Percentiles rank a stretch among this genome's conserved stretches.
These are phyloP conservation scores for Amphicarpaea edgeworthii DNA, from an alignment of 306 rosid species.

Conservation along the genomic window DNA sequence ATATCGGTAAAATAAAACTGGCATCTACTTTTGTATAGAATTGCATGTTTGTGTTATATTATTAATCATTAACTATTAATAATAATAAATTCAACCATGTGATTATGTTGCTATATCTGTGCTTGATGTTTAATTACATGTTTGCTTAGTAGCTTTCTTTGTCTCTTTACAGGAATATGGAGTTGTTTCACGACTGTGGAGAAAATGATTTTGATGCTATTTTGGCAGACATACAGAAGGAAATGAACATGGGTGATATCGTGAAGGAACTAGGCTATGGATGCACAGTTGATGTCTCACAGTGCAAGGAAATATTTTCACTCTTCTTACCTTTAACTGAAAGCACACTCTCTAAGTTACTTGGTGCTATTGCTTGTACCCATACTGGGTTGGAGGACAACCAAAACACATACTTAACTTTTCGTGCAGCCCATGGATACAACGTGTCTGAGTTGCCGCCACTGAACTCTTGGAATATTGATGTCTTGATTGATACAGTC, in stretches of 20 bases:
- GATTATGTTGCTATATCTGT: slow-evolving; percentile 31
- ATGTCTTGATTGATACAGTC: slow-evolving; percentile 83
- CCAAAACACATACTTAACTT: slow-evolving; percentile 71
- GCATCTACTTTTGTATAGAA: slow-evolving; percentile 3
- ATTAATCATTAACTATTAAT: neutral
- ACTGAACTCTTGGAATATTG: slow-evolving; percentile 89
- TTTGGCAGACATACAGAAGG: slow-evolving; percentile 96
- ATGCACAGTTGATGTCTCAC: slow-evolving; percentile 81
- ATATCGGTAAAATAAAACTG: slow-evolving; percentile 6
- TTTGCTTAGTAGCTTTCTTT: slow-evolving; percentile 38
- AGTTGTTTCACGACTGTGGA: slow-evolving; percentile 62
- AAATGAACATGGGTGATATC: slow-evolving; percentile 95
- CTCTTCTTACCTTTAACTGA: slow-evolving; percentile 91
- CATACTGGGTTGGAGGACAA: slow-evolving; percentile 87
- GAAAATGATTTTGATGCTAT: slow-evolving; percentile 93
- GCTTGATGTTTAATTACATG: slow-evolving; percentile 23
- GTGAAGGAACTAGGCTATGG: slow-evolving; percentile 99
- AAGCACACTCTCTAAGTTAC: slow-evolving; percentile 74
- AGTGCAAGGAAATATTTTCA: slow-evolving; percentile 89
- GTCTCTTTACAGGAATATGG: slow-evolving; percentile 65
- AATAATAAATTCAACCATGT: slow-evolving; percentile 24
- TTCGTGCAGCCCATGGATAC: slow-evolving; percentile 77
- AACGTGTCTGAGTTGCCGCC: slow-evolving; percentile 71
- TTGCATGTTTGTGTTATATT: slow-evolving; percentile 30
- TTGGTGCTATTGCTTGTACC: slow-evolving; percentile 82